phyloP scores from a whole-genome alignment of 495 filamentous ascomycete genomes.

The Letharia lupina region DNA sequence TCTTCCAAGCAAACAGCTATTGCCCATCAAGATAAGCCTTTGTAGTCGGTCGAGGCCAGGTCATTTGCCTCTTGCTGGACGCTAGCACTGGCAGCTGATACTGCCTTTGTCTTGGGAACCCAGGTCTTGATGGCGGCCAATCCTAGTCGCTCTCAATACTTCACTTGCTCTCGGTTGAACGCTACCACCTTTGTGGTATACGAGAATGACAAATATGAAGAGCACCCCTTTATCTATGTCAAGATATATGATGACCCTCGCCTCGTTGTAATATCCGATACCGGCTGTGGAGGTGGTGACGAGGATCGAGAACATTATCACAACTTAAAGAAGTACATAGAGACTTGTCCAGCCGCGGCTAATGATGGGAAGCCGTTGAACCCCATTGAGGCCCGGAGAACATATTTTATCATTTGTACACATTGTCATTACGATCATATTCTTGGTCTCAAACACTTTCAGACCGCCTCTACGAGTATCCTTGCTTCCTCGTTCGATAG shows the following conservation, averaged over 20 bases:
- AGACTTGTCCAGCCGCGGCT: constrained; percentile 28
- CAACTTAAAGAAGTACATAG: constrained; percentile 31
- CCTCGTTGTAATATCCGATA: constrained; percentile 31
- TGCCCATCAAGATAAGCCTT: not conserved
- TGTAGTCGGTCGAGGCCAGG: not conserved
- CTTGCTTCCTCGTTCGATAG: constrained; percentile 30
- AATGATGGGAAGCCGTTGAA: constrained; percentile 31
- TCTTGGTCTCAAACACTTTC: constrained; percentile 31
- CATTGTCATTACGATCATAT: constrained; percentile 40
- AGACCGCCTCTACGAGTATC: constrained; percentile 25
- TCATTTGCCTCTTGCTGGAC: not conserved
- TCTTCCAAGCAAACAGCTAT: not conserved
- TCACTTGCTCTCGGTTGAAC: constrained; percentile 30
- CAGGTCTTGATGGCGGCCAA: not conserved
- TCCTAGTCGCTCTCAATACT: constrained; percentile 19
- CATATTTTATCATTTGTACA: constrained; percentile 33
- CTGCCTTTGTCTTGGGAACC: not conserved
- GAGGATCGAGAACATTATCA: constrained; percentile 12
- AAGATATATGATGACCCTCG: constrained; percentile 29
- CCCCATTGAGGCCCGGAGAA: constrained; percentile 20
- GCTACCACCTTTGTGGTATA: constrained; percentile 32
- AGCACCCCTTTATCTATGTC: constrained; percentile 37
- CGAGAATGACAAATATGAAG: constrained; percentile 32
- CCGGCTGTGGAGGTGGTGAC: constrained; percentile 30
- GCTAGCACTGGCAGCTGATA: no score